Conservation (phyloP, 208 protist species). For the Porcisia hertigi region DNA sequence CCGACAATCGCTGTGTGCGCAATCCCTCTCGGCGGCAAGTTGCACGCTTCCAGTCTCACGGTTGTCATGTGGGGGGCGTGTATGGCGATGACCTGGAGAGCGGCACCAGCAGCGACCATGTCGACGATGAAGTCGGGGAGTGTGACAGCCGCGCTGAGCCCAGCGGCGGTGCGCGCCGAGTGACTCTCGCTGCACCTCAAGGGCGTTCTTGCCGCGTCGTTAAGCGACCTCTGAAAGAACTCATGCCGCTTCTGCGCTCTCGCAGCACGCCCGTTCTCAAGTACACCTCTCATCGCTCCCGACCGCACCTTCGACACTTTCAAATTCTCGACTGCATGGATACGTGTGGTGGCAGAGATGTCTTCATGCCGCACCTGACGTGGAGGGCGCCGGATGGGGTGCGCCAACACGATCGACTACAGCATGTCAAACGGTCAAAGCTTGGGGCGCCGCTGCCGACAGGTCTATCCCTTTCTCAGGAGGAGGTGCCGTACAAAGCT, state of each 20-base stretch:
- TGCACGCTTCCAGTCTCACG: neutral
- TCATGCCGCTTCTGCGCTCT: conserved; percentile 63
- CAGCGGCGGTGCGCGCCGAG: neutral
- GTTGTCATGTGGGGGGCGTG: neutral
- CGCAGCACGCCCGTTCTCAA: conserved; percentile 43
- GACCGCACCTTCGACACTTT: conserved; percentile 67
- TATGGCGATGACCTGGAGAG: neutral
- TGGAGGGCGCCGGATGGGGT: conserved; percentile 36
- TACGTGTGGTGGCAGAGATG: conserved; percentile 31
- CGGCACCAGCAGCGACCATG: neutral
- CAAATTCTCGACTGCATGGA: conserved; percentile 57
- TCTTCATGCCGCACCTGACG: conserved; percentile 70
- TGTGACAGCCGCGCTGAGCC: neutral
- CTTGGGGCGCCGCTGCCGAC: conserved; percentile 29
- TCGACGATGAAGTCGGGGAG: neutral
- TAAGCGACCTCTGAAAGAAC: conserved; percentile 44
- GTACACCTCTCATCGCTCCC: conserved; percentile 33
- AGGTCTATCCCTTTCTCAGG: conserved; percentile 24
- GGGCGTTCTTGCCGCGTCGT: conserved; percentile 39
- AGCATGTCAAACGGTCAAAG: conserved; percentile 2
- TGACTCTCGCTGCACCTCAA: neutral
- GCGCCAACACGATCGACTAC: conserved; percentile 5
- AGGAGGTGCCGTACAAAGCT: conserved; percentile 31
- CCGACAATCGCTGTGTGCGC: neutral
- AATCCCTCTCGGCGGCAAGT: neutral